These are phyloP conservation scores for Yamagishiella unicocca DNA, from an alignment of 139 green algal genomes.

Conservation along the genomic window DNA sequence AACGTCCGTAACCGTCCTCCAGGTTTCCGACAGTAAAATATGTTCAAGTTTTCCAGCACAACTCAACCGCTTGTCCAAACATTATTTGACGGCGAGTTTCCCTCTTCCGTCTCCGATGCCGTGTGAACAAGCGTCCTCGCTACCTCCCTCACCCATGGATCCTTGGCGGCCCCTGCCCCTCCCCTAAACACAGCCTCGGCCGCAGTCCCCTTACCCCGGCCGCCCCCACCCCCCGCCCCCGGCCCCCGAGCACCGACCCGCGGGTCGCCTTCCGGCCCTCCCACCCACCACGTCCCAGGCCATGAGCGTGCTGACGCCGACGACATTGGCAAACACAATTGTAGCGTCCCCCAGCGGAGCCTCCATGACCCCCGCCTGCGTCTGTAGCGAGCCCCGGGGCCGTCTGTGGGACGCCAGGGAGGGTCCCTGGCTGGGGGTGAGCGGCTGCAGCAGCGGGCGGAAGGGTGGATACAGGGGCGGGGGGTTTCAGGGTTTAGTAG, in stretches of 20 bases:
- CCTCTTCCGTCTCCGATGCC: no score
- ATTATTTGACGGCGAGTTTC: no score
- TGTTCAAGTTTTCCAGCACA: no score
- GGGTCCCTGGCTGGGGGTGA: slow-evolving; percentile 6
- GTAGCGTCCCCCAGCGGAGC: slow-evolving; percentile 45
- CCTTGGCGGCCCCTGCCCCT: not conserved
- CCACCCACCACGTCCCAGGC: slow-evolving; percentile 46
- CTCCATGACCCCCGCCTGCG: slow-evolving; percentile 32
- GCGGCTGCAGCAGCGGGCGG: not conserved
- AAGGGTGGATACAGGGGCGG: not conserved
- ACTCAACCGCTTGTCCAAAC: no score
- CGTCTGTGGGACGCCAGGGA: slow-evolving; percentile 24
- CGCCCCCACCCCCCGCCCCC: not conserved
- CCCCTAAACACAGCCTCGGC: not conserved
- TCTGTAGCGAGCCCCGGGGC: not conserved
- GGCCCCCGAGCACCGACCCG: no score
- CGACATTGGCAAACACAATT: slow-evolving; percentile 37
- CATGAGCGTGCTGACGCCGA: slow-evolving; percentile 41
- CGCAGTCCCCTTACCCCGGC: not conserved
- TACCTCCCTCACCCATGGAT: not conserved
- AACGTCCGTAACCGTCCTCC: no score
- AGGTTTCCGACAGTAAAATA: no score
- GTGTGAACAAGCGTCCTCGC: no score
- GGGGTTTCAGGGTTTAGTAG: not conserved
- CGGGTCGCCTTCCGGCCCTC: not conserved